Conservation (phyloP, 78 protist genomes). For the Blattamonas nauphoetae region DNA sequence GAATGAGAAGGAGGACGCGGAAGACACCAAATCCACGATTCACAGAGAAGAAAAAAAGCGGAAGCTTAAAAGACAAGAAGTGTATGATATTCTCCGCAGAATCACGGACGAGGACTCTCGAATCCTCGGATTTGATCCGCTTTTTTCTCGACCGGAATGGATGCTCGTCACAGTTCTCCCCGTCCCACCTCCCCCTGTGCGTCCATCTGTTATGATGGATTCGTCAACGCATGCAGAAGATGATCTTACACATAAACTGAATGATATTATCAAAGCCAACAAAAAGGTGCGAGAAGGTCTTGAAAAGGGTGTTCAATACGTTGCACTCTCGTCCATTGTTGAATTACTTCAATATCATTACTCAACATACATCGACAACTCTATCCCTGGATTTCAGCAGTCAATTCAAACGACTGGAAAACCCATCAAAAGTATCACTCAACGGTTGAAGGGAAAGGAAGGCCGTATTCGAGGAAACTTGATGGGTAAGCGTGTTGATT, state of each 20-base stretch:
- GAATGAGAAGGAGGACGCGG: conserved; percentile 35
- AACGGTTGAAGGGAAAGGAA: conserved; percentile 96
- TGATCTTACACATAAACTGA: conserved; percentile 72
- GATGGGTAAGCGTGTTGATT: conserved; percentile 99
- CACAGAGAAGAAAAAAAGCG: conserved; percentile 46
- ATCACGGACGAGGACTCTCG: conserved; percentile 52
- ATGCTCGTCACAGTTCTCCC: conserved; percentile 83
- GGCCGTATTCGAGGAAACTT: conserved; percentile 96
- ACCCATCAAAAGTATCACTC: conserved; percentile 87
- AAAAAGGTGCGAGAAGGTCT: conserved; percentile 25
- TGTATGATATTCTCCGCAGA: conserved; percentile 44
- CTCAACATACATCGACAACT: conserved; percentile 84
- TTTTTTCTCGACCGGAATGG: conserved; percentile 84
- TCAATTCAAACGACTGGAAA: conserved; percentile 68
- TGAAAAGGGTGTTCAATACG: conserved; percentile 53
- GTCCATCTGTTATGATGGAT: conserved; percentile 80
- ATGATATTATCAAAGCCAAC: conserved; percentile 73
- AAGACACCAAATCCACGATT: conserved; percentile 27
- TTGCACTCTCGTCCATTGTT: conserved; percentile 37
- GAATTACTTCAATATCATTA: conserved; percentile 71
- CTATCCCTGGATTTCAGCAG: conserved; percentile 56
- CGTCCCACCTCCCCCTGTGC: conserved; percentile 94
- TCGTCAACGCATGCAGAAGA: conserved; percentile 30
- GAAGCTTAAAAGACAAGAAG: conserved; percentile 46
- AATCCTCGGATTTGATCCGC: conserved; percentile 73